These are phyloP conservation scores for Coniferiporia weirii DNA, from an alignment of 1,284 basidiomycete species.

Conservation along the genomic window DNA sequence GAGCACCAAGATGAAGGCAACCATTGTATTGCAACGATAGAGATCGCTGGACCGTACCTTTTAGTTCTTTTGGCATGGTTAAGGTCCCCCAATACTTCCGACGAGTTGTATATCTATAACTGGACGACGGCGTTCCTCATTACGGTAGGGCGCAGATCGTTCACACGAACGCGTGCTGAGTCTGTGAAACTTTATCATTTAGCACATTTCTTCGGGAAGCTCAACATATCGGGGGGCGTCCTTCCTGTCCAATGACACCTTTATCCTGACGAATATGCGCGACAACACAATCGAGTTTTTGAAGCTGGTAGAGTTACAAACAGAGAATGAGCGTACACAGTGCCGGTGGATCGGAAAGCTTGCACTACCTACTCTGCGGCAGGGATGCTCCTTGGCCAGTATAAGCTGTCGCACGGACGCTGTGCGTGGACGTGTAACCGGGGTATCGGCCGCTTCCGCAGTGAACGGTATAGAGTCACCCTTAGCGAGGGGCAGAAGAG, in stretches of 20 bases:
- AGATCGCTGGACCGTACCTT: slow-evolving; percentile 44
- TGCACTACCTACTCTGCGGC: slow-evolving; percentile 8
- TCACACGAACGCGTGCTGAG: slow-evolving; percentile 2
- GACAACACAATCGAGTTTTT: slow-evolving; percentile 14
- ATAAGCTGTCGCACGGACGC: slow-evolving; percentile 17
- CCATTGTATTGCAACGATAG: slow-evolving; percentile 30
- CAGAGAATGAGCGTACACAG: background rate
- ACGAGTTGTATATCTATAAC: slow-evolving; percentile 18
- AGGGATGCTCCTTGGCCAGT: slow-evolving; percentile 13
- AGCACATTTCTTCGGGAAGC: slow-evolving; percentile 12
- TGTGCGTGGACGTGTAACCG: background rate
- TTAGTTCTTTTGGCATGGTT: slow-evolving; percentile 36
- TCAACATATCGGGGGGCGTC: slow-evolving; percentile 15
- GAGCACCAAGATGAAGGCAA: slow-evolving; percentile 24
- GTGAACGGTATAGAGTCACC: background rate
- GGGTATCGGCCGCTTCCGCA: background rate
- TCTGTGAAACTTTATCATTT: background rate
- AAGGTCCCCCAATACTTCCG: slow-evolving; percentile 13
- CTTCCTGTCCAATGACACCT: slow-evolving; percentile 15
- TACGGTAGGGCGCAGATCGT: slow-evolving; percentile 23
- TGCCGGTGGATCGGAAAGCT: slow-evolving; percentile 11
- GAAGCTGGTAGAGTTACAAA: background rate
- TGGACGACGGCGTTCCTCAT: slow-evolving; percentile 11
- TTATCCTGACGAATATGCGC: slow-evolving; percentile 17
- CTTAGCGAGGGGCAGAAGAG: background rate